Base-by-base conservation (phyloP, 139 green algal species). In the Chara braunii region DNA sequence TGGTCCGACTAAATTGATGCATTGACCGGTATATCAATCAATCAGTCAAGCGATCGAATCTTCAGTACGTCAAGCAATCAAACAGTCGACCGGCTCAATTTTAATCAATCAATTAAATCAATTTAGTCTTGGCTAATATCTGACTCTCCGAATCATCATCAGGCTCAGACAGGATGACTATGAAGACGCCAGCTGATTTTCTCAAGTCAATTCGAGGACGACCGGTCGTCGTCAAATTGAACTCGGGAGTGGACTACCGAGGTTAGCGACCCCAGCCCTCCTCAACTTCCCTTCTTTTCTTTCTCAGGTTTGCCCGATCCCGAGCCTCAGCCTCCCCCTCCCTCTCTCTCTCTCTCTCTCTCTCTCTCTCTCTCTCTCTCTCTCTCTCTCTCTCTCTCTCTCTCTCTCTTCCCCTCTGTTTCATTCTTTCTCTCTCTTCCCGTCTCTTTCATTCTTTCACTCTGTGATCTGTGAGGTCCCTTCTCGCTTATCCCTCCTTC, bases 231-330 rank as follows among this genome's bases (percentile, higher is more conserved):
- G 94, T 99, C 0, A 95, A 95, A 75, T 85, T 99, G 3, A 97
- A 97, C 73, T 94, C 85, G 1, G 94, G 94, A 0, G 90, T 95
- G 4, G 94, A 96, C 66, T 99, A 99, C 63, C 56, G 85, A 76
- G 91, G 92, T 96, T 40, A 1, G 65, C 22, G 44, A 51, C n/a
- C 40, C 18, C 18, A 18, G 40, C 40, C 18, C 40, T n/a, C 40
- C n/a, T 18, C 40, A n/a, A 48, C 18, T n/a, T 18, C 40, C 40
- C 40, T 48, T 26, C 40, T 26, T 48, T 48, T n/a, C 40, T 48
- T 48, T n/a, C 18, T 48, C n/a, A n/a, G 40, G 18, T 48, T 48
- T 48, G n/a, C 40, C 40, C n/a, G n/a, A 18, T 48, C n/a, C 18
- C 18, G 40, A 18, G 40, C 18, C n/a, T 48, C 18, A 26, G n/a